phyloP scores from a whole-genome alignment of 192 early-diverging fungal species.

The Coemansia erecta region DNA sequence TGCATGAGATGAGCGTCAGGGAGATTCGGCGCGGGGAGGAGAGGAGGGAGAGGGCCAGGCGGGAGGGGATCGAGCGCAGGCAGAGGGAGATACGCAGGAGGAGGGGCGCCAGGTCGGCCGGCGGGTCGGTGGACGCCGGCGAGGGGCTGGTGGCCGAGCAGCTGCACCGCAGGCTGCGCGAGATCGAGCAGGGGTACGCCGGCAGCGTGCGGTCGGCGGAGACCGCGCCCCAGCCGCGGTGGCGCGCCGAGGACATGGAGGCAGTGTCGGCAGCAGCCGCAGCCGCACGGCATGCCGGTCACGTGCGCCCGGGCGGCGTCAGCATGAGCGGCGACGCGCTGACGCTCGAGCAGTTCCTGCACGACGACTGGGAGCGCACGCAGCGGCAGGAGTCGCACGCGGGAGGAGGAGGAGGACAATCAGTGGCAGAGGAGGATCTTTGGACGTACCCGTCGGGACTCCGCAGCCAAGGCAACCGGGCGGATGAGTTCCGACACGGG shows the following conservation, averaged over 20 bases:
- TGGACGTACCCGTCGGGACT: too few relatives aligned
- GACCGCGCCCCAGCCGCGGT: not conserved
- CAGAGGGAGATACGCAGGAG: conserved; percentile 43
- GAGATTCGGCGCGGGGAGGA: conserved; percentile 44
- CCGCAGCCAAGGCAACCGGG: too few relatives aligned
- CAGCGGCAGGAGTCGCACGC: too few relatives aligned
- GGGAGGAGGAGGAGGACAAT: too few relatives aligned
- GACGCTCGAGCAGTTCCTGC: conserved; percentile 34
- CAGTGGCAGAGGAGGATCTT: too few relatives aligned
- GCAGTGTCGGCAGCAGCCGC: too few relatives aligned
- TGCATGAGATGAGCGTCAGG: conserved; percentile 80
- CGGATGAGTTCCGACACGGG: too few relatives aligned
- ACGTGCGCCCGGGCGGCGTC: conserved; percentile 34
- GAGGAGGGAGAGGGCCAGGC: conserved; percentile 27
- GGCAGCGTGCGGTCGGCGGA: conserved; percentile 3
- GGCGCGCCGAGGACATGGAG: not conserved
- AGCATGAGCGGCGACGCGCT: conserved; percentile 29
- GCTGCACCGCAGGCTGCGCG: conserved; percentile 42
- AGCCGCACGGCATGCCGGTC: conserved; percentile 35
- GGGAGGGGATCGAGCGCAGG: conserved; percentile 60
- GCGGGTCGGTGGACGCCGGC: not conserved
- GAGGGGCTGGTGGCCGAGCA: conserved; percentile 40
- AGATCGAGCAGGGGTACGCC: conserved; percentile 21
- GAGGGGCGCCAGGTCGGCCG: not conserved
- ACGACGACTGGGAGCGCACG: conserved; percentile 50